These are phyloP conservation scores for Aplosporella prunicola DNA, from an alignment of 2,329 filamentous ascomycete species.

Conservation along the genomic window DNA sequence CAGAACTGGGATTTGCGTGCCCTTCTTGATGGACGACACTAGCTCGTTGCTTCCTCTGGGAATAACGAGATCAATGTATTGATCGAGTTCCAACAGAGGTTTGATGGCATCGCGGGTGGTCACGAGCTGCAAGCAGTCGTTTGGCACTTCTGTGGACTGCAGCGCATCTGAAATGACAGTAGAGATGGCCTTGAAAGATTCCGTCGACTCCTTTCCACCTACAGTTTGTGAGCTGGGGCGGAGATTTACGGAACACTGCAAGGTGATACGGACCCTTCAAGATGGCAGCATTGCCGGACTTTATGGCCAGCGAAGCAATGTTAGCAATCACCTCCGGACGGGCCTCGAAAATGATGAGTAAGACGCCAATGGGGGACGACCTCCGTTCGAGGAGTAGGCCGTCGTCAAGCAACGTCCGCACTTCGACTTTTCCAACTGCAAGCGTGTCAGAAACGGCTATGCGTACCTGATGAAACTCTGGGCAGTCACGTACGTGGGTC, in stretches of 20 bases:
- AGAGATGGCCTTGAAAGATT: constrained; percentile 90
- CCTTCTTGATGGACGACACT: constrained; percentile 78
- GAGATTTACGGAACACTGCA: not conserved
- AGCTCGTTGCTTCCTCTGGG: constrained; percentile 85
- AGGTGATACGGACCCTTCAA: constrained; percentile 58
- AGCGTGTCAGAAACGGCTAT: constrained; percentile 1
- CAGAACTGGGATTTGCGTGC: constrained; percentile 88
- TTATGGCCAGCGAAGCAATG: constrained; percentile 89
- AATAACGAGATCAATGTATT: constrained; percentile 88
- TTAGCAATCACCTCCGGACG: constrained; percentile 97
- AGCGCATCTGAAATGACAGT: constrained; percentile 73
- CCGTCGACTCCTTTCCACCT: constrained; percentile 88
- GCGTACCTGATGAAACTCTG: too few species aligned
- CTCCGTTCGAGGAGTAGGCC: constrained; percentile 77
- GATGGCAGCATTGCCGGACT: constrained; percentile 94
- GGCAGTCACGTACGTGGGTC: constrained; percentile 61
- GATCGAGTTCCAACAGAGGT: constrained; percentile 75
- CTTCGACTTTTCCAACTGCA: constrained; percentile 70
- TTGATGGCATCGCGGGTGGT: constrained; percentile 86
- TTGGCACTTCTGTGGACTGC: constrained; percentile 63
- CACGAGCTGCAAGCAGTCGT: constrained; percentile 83
- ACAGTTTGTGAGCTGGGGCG: constrained; percentile 3
- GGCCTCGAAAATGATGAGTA: constrained; percentile 96
- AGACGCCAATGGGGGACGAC: constrained; percentile 90
- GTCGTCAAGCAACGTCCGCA: constrained; percentile 79